Base-by-base conservation (phyloP, 1,139 yeast species). In the Lodderomyces pseudojiufengensis region DNA sequence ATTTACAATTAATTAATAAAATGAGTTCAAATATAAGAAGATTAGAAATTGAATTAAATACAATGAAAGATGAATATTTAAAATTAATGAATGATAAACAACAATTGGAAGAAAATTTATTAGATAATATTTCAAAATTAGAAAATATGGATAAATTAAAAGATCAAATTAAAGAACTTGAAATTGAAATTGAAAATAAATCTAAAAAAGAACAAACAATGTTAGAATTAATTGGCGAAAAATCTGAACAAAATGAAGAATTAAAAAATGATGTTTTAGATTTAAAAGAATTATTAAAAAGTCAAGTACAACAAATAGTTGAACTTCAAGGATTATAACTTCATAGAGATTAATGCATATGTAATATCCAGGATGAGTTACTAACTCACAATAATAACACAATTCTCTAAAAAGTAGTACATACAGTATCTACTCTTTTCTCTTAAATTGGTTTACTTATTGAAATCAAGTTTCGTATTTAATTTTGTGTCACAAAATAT, bases 251-350 rank as follows among this genome's bases (percentile, higher is more conserved):
- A 45, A 92, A 86, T 5, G 85, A 81, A 39, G 98, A 92, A 58
- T 67, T 94, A 36, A 71, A 72, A 46, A 95, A 95, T 4, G 99
- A 92, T 53, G 92, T 94, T 11, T 73, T 70, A 5, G 99, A 92
- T 57, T 67, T 92, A 58, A 92, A 90, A 58, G 90, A 84, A 28
- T 66, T 90, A 65, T 76, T 88, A 54, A 73, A 78, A 42, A 73
- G 76, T 43, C 98, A 92, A 57, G 92, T 88, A 23, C 94, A 86
- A 55, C 94, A 88, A 50, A 70, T 90, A 74, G 80, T 85, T 29
- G 84, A 77, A 40, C 63, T 83, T 59, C 83, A 78, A 45, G 77
- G 65, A 4, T 26, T 32, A 20, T 32, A 32, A 18, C 5, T 18
- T 18, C 5, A 18, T 18, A 27, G 29, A 37, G 27, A 42, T 39